Base-by-base conservation (phyloP, 768 basidiomycete genomes). In the Leccinum disarticulatum region DNA sequence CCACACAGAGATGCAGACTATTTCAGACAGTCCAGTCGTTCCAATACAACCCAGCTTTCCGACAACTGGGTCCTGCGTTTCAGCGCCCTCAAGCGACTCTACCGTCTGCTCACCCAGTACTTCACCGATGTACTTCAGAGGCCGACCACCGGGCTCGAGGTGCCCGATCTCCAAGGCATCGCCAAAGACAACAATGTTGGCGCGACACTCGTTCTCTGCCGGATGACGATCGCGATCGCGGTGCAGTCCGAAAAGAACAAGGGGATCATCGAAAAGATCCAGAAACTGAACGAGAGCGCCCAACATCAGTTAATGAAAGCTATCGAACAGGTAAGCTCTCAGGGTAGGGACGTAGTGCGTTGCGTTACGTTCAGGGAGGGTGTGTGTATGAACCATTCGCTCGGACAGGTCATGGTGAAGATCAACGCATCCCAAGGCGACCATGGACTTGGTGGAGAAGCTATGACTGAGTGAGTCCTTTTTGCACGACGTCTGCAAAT, bases 31-130 rank as follows among this genome's bases (percentile, higher is more conserved):
- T 75, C 85, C 4, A 76, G 79, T 19, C 83, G 88, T 11, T 76
- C 83, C 6, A 79, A 81, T 6, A 78, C 86, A 0, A 74, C 81
- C 17, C 86, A 90, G 56, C 80, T 80, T 2, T 84, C 88, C 11
- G 92, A 93, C 68, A 95, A 92, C 74, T 96, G 93, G 93, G 91
- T 94, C 58, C 75, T 94, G 33, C 86, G 93, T 13, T 93, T 94
- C 73, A 87, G 82, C 73, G 74, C 88, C 9, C 82, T 95, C 61
- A 95, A 95, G 68, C 84, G 89, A 25, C 80, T 95, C 54, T 95
- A 93, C 74, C 83, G 93, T 49, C 83, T 94, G 41, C 88, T 95
- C 79, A 92, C 90, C 2, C 91, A 93, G 68, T 96, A 94, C 73
- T 90, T 90, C 66, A 83, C 87, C 52, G 88, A 94, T 73, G 83